Conservation (phyloP, 805 yeast species). For the Saccharomycopsis malanga region DNA sequence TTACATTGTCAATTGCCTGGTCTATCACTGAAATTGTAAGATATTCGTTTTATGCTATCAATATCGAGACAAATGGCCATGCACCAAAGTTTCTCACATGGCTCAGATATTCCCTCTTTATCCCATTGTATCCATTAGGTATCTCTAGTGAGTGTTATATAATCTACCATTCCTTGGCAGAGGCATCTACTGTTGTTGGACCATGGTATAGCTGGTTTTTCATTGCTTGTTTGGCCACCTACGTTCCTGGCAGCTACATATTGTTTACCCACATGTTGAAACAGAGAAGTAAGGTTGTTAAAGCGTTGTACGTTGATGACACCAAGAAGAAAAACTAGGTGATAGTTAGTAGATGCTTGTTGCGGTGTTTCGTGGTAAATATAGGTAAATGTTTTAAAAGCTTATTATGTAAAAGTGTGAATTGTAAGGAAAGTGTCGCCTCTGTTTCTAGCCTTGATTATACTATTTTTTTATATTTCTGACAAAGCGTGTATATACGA, state of each 20-base stretch:
- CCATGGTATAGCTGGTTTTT: constrained; percentile 47
- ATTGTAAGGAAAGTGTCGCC: too few species aligned
- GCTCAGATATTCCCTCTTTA: constrained; percentile 78
- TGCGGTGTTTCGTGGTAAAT: too few species aligned
- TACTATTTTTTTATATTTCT: too few species aligned
- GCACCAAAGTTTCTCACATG: constrained; percentile 57
- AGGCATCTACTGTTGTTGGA: constrained; percentile 51
- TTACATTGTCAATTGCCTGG: constrained; percentile 77
- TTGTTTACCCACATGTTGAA: constrained; percentile 82
- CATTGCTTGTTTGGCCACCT: constrained; percentile 51
- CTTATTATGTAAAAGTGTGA: too few species aligned
- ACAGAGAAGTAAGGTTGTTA: constrained; percentile 77
- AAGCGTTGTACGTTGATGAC: constrained; percentile 25
- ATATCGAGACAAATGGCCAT: constrained; percentile 40
- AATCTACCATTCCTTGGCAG: constrained; percentile 62
- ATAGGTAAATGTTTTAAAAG: too few species aligned
- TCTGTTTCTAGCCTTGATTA: too few species aligned
- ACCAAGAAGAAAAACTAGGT: background rate
- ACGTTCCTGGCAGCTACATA: constrained; percentile 82
- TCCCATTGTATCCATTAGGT: constrained; percentile 82
- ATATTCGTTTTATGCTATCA: constrained; percentile 79
- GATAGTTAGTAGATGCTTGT: too few species aligned
- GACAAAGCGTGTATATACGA: too few species aligned
- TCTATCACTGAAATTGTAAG: constrained; percentile 88
- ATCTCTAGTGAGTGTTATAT: constrained; percentile 77